These are phyloP conservation scores for Phytophthora meadii DNA, from an alignment of 352 stramenopile species.

Conservation along the genomic window DNA sequence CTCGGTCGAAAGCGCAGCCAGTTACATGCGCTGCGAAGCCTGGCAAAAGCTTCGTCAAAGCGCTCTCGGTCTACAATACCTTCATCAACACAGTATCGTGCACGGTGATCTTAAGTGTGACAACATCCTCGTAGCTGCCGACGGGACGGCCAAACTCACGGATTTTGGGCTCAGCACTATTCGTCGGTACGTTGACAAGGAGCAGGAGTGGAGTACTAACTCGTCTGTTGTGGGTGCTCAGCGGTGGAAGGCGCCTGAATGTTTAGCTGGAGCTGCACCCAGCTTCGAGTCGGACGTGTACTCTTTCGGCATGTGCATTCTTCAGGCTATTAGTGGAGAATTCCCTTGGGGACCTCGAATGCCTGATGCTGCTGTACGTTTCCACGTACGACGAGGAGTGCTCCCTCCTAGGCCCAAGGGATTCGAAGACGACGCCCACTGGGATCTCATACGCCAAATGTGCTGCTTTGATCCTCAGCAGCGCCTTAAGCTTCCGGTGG, in stretches of 20 bases:
- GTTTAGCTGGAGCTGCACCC: slow-evolving; percentile 18
- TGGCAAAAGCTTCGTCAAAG: slow-evolving; percentile 39
- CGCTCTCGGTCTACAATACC: slow-evolving; percentile 36
- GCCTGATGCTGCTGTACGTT: slow-evolving; percentile 39
- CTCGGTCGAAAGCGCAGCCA: slow-evolving; percentile 12
- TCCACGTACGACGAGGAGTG: slow-evolving; percentile 33
- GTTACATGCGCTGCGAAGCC: slow-evolving; percentile 26
- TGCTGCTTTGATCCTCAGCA: slow-evolving; percentile 41
- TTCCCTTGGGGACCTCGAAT: slow-evolving; percentile 36
- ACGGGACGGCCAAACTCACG: slow-evolving; percentile 37
- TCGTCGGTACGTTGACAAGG: slow-evolving; percentile 17
- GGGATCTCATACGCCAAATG: slow-evolving; percentile 39
- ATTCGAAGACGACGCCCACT: slow-evolving; percentile 35
- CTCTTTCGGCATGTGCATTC: slow-evolving; percentile 46
- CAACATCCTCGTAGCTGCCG: slow-evolving; percentile 45
- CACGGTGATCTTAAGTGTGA: slow-evolving; percentile 50
- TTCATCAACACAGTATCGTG: slow-evolving; percentile 44
- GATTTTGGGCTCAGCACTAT: slow-evolving; percentile 47
- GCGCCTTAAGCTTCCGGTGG: slow-evolving; percentile 38
- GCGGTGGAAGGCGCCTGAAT: slow-evolving; percentile 42
- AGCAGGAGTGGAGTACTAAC: slow-evolving; percentile 5
- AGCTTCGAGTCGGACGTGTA: slow-evolving; percentile 45
- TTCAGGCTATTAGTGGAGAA: slow-evolving; percentile 37
- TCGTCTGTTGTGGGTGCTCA: slow-evolving; percentile 26
- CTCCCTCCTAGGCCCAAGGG: slow-evolving; percentile 32